phyloP scores from a whole-genome alignment of 192 early-diverging fungal genomes.

The Coemansia sp. region DNA sequence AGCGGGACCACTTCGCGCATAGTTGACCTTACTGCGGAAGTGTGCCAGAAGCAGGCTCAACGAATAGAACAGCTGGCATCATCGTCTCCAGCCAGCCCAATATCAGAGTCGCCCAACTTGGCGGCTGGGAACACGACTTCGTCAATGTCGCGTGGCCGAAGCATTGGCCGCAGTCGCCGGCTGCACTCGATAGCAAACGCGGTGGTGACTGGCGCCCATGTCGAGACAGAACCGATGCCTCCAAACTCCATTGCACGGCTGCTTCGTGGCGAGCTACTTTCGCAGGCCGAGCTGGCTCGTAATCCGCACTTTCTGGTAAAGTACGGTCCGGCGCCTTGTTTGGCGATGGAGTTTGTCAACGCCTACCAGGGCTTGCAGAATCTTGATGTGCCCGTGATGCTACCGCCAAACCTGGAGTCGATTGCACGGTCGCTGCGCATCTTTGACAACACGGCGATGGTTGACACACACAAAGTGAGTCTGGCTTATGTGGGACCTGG shows the following conservation, averaged over 20 bases:
- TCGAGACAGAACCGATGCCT: constrained; percentile 26
- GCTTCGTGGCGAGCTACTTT: constrained; percentile 38
- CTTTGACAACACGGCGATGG: constrained; percentile 83
- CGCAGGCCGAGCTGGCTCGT: constrained; percentile 12
- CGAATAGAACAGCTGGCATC: constrained; percentile 10
- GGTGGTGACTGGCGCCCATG: neutral
- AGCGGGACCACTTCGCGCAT: constrained; percentile 73
- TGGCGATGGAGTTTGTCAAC: constrained; percentile 48
- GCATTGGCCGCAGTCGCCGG: constrained; percentile 33
- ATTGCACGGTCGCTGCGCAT: constrained; percentile 73
- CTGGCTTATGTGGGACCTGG: constrained; percentile 86
- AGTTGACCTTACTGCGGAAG: constrained; percentile 42
- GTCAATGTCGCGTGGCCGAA: constrained; percentile 28
- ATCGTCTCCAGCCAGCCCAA: constrained; percentile 22
- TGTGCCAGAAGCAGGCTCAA: constrained; percentile 28
- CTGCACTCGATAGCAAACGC: constrained; percentile 17
- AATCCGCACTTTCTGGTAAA: constrained; percentile 27
- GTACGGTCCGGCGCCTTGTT: constrained; percentile 39
- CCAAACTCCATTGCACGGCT: constrained; percentile 28
- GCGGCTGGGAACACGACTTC: constrained; percentile 21
- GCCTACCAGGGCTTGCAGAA: constrained; percentile 71
- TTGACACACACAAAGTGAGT: constrained; percentile 95
- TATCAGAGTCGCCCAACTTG: constrained; percentile 48
- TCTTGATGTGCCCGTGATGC: constrained; percentile 55
- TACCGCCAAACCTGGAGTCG: constrained; percentile 72